These are phyloP conservation scores for Acanthamoeba royreba DNA, from an alignment of 208 protist species.

Conservation along the genomic window DNA sequence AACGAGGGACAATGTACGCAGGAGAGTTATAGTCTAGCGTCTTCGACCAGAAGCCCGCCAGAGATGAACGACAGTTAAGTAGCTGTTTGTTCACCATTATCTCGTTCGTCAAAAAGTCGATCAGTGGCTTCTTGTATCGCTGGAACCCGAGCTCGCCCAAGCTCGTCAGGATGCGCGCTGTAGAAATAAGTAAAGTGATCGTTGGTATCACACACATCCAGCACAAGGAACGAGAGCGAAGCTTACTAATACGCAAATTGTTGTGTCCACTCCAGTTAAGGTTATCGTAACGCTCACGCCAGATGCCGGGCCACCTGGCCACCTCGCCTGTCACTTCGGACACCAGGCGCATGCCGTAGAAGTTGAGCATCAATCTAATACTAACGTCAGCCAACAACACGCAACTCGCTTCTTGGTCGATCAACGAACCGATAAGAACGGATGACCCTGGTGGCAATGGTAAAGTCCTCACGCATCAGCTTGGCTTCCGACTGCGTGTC, in stretches of 20 bases:
- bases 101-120: slow-evolving; percentile 31
- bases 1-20: background rate
- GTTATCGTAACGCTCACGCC: slow-evolving; percentile 45
- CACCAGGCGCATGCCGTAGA: slow-evolving; percentile 45
- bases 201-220: too few species aligned
- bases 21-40: background rate
- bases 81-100: background rate
- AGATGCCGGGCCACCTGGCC: slow-evolving; percentile 13
- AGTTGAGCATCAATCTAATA: slow-evolving; percentile 45
- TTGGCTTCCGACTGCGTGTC: background rate
- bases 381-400: background rate
- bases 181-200: too few species aligned
- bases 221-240: too few species aligned
- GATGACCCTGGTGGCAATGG: background rate
- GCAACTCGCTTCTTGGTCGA: too few species aligned
- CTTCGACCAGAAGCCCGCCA: background rate
- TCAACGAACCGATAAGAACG: background rate
- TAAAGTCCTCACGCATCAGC: slow-evolving; percentile 15
- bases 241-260: slow-evolving; percentile 39
- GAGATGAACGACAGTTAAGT: background rate
- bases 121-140: slow-evolving; percentile 44
- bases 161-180: slow-evolving; percentile 47
- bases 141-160: slow-evolving; percentile 52
- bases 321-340: slow-evolving; percentile 42
- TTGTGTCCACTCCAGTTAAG: slow-evolving; percentile 46